These are phyloP conservation scores for Circinella umbellata DNA, from an alignment of 371 early-diverging fungal species.

Conservation along the genomic window DNA sequence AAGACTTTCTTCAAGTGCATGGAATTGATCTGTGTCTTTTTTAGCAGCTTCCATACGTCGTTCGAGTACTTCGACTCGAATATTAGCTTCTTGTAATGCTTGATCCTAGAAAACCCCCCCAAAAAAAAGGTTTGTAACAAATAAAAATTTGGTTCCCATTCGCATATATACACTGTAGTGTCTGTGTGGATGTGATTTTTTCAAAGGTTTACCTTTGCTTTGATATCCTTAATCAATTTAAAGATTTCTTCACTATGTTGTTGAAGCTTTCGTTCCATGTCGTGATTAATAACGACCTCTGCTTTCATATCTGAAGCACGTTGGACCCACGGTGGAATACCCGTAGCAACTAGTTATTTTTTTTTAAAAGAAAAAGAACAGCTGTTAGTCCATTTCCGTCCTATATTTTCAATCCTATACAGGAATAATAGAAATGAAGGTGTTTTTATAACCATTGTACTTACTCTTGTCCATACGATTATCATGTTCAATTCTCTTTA, in stretches of 20 bases:
- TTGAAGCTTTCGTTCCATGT: slow-evolving; percentile 78
- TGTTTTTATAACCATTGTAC: slow-evolving; percentile 2
- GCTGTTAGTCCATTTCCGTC: neutral
- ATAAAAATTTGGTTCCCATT: neutral
- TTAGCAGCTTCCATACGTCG: slow-evolving; percentile 73
- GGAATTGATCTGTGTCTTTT: slow-evolving; percentile 73
- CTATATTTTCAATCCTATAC: neutral
- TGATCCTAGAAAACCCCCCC: slow-evolving; percentile 56
- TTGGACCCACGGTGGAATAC: slow-evolving; percentile 77
- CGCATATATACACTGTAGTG: too few species aligned
- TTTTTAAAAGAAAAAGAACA: neutral
- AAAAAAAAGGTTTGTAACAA: neutral
- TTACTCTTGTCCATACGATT: slow-evolving; percentile 56
- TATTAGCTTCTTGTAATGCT: slow-evolving; percentile 71
- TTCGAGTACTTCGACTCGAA: slow-evolving; percentile 81
- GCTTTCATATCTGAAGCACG: slow-evolving; percentile 84
- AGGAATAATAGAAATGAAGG: too few species aligned
- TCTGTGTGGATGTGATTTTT: too few species aligned
- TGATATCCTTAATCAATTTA: slow-evolving; percentile 74
- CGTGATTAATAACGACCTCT: slow-evolving; percentile 75
- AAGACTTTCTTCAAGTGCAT: slow-evolving; percentile 64
- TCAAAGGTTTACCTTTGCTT: slow-evolving; percentile 53
- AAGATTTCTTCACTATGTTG: slow-evolving; percentile 78
- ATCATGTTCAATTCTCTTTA: slow-evolving; percentile 49
- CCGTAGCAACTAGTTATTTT: slow-evolving; percentile 40